A percentile compares a stretch with the other conserved stretches of the same genome.
These are phyloP conservation scores for Myxozyma udenii DNA, from an alignment of 805 yeast species.

Conservation along the genomic window DNA sequence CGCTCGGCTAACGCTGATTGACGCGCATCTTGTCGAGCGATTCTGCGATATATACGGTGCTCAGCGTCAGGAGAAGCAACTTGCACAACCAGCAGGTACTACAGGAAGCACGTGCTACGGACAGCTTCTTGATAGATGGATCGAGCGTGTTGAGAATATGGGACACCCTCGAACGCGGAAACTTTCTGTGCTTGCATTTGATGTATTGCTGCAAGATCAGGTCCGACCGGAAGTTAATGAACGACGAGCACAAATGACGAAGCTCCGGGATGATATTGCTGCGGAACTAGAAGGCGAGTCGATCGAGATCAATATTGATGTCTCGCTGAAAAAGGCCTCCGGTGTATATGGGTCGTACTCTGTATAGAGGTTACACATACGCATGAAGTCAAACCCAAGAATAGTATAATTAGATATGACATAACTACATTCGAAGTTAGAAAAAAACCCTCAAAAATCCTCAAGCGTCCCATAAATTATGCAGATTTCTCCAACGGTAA, in stretches of 20 bases:
- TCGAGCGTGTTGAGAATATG: constrained; percentile 46
- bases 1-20: constrained; percentile 32
- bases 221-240: constrained; percentile 5
- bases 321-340: constrained; percentile 5
- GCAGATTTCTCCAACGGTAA: no score
- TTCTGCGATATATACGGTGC: constrained; percentile 22
- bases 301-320: constrained; percentile 13
- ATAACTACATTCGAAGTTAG: no score
- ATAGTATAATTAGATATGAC: no score
- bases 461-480: no score
- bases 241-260: constrained; percentile 5
- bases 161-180: constrained; percentile 77
- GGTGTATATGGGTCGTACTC: constrained; percentile 7
- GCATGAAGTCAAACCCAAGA: no score
- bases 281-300: constrained; percentile 26
- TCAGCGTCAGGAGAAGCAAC: neutral
- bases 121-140: constrained; percentile 36
- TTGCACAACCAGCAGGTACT: neutral
- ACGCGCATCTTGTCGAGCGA: constrained; percentile 28
- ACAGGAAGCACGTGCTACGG: constrained; percentile 9
- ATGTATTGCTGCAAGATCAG: constrained; percentile 44
- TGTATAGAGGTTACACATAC: no score
- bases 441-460: no score
- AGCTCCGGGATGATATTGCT: constrained; percentile 12
- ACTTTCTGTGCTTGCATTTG: constrained; percentile 59